A percentile compares a stretch with the other conserved stretches of the same genome.
phyloP scores from a whole-genome alignment of 2,329 filamentous ascomycete genomes.

The Huntiella moniliformis region DNA sequence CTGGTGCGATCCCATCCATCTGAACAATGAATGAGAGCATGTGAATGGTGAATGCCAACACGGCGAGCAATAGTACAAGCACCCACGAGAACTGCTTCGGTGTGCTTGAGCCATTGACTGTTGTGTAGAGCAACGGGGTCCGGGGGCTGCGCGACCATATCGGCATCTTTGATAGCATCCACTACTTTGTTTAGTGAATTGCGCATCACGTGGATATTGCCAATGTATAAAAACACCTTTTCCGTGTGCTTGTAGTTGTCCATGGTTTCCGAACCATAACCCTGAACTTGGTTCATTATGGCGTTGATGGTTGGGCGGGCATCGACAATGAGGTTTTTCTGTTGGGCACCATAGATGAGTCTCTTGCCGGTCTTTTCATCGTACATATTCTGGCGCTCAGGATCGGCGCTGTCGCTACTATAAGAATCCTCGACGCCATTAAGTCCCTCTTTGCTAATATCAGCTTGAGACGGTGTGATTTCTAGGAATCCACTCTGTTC shows the following conservation, averaged over 20 bases:
- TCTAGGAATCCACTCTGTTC: constrained; percentile 7
- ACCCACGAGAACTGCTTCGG: constrained; percentile 65
- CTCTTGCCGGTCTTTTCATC: constrained; percentile 43
- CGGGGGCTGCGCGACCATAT: constrained; percentile 65
- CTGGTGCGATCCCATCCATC: constrained; percentile 97
- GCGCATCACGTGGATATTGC: constrained; percentile 97
- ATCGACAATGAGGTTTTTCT: constrained; percentile 88
- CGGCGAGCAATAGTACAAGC: constrained; percentile 69
- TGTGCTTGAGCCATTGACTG: constrained; percentile 85
- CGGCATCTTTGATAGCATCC: constrained; percentile 77
- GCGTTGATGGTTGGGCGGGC: constrained; percentile 88
- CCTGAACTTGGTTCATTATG: constrained; percentile 80
- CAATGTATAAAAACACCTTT: constrained; percentile 86
- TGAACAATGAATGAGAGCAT: constrained; percentile 92
- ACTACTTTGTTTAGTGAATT: constrained; percentile 74
- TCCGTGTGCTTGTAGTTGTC: constrained; percentile 84
- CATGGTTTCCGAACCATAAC: constrained; percentile 93
- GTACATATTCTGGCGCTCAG: constrained; percentile 20
- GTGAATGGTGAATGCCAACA: constrained; percentile 79
- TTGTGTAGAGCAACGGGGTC: constrained; percentile 63
- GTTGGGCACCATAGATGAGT: constrained; percentile 74
- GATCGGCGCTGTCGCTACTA: not conserved
- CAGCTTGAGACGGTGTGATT: not conserved
- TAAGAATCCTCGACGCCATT: not conserved
- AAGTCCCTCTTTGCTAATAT: not conserved